These are phyloP conservation scores for Suillus weaverae DNA, from an alignment of 768 basidiomycete genomes.

Conservation along the genomic window DNA sequence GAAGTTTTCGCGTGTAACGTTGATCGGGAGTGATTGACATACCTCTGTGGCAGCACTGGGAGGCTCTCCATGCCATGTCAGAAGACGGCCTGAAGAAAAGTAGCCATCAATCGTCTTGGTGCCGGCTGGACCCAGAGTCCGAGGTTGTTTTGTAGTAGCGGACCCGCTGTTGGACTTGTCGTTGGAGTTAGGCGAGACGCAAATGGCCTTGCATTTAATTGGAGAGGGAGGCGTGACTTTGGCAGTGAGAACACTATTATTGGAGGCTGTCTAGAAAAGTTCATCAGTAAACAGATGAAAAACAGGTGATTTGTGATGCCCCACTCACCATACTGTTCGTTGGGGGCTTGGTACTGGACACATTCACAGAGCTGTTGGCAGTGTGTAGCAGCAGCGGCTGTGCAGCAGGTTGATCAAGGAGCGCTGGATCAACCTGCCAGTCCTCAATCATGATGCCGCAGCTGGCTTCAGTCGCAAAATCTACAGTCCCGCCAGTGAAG, in stretches of 20 bases:
- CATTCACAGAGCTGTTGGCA: not conserved
- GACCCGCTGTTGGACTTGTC: not conserved
- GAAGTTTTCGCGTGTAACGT: too few relatives aligned
- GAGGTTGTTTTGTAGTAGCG: not conserved
- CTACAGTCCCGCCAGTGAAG: not conserved
- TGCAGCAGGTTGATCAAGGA: not conserved
- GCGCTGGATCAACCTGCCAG: conserved; percentile 1
- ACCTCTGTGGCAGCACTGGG: too few relatives aligned
- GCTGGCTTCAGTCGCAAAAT: not conserved
- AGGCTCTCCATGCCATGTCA: too few relatives aligned
- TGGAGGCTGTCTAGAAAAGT: not conserved
- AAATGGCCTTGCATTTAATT: not conserved
- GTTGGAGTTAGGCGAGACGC: not conserved
- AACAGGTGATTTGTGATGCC: not conserved
- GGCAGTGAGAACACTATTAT: not conserved
- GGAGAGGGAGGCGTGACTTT: not conserved
- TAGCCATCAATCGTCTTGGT: not conserved
- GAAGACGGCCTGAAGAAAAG: too few relatives aligned
- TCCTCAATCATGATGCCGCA: not conserved
- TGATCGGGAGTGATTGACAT: too few relatives aligned
- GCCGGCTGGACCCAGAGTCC: not conserved
- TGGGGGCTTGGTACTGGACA: not conserved
- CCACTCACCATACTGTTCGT: not conserved
- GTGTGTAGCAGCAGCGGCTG: too few relatives aligned
- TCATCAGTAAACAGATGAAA: not conserved